Conservation (phyloP, 2,329 filamentous ascomycete genomes). For the Thielaviopsis musarum region DNA sequence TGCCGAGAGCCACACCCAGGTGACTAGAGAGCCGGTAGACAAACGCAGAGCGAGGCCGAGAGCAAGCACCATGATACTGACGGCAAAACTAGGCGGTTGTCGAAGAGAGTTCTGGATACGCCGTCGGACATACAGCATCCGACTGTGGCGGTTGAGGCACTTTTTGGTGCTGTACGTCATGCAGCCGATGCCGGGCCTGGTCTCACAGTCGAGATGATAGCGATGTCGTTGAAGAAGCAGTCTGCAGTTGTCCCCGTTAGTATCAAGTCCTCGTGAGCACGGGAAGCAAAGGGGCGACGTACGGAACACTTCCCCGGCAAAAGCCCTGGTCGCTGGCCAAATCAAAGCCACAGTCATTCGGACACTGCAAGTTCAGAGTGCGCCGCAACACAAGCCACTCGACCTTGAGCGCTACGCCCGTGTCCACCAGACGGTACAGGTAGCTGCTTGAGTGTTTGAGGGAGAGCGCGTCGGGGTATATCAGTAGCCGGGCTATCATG, state of each 20-base stretch:
- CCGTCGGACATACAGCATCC: not conserved
- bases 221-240: constrained; percentile 41
- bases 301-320: constrained; percentile 43
- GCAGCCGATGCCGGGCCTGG: constrained; percentile 37
- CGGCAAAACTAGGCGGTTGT: too few relatives aligned
- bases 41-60: too few relatives aligned
- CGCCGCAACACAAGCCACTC: constrained; percentile 52
- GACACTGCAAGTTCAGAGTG: constrained; percentile 46
- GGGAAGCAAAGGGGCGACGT: constrained; percentile 15
- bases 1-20: too few relatives aligned
- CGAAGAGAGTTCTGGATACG: not conserved
- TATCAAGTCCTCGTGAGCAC: not conserved
- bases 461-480: constrained; percentile 54
- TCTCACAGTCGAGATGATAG: constrained; percentile 44
- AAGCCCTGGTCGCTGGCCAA: constrained; percentile 42
- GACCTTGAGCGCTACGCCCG: constrained; percentile 47
- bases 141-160: constrained; percentile 26
- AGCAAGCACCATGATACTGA: too few relatives aligned
- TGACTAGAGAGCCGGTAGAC: too few relatives aligned
- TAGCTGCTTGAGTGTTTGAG: constrained; percentile 49
- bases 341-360: constrained; percentile 39
- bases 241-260: constrained; percentile 18
- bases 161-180: constrained; percentile 33
- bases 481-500: constrained; percentile 40
- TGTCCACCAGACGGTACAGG: constrained; percentile 48